Conservation (phyloP, 148 eudicot species). For the Persicaria tinctoria region DNA sequence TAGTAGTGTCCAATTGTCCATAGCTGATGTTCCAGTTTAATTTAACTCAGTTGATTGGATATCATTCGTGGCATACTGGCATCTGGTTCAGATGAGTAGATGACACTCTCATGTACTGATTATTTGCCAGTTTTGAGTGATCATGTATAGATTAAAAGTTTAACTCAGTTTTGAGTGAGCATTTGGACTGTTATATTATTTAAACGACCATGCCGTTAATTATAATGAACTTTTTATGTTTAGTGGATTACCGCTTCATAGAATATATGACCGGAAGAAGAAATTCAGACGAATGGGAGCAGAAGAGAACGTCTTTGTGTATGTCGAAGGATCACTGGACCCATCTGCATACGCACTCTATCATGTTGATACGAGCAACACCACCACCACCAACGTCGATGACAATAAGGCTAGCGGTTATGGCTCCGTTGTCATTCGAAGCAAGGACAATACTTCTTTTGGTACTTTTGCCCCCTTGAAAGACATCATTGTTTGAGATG, state of each 20-base stretch:
- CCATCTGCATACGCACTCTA: constrained; percentile 20
- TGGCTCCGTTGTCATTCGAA: constrained; percentile 21
- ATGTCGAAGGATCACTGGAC: constrained; percentile 43
- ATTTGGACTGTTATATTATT: neutral
- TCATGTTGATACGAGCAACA: constrained; percentile 5
- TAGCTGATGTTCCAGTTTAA: too few species aligned
- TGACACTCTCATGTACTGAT: too few species aligned
- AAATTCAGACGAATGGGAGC: constrained; percentile 32
- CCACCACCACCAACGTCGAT: neutral
- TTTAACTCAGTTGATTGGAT: too few species aligned
- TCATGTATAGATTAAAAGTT: too few species aligned
- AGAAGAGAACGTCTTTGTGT: constrained; percentile 28
- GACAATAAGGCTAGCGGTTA: neutral
- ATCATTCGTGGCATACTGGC: too few species aligned
- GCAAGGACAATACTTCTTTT: constrained; percentile 19
- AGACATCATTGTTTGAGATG: constrained; percentile 25
- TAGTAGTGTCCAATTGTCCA: too few species aligned
- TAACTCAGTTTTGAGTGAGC: too few species aligned
- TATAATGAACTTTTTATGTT: neutral
- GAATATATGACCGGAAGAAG: constrained; percentile 24
- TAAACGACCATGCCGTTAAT: neutral
- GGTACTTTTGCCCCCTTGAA: constrained; percentile 24
- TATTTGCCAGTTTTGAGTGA: too few species aligned
- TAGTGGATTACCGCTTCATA: constrained; percentile 46
- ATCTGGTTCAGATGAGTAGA: too few species aligned